Percentiles rank a stretch among this genome's conserved stretches.
Evolutionary conservation across 1,284 basidiomycete species (phyloP).

Genomic region (Exobasidium cylindrosporum): DNA sequence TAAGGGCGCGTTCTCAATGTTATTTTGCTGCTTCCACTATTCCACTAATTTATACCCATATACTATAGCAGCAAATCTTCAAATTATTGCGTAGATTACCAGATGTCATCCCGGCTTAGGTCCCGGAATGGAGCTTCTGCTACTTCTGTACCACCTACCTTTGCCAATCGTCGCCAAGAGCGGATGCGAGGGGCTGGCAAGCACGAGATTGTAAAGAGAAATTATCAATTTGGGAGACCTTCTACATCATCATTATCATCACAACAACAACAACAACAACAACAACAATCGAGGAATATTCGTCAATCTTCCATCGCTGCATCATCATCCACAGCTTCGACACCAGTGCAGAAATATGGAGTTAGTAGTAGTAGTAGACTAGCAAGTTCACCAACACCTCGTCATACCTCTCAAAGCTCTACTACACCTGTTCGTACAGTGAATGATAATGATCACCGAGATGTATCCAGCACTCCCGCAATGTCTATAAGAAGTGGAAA

Average conservation of each 20-base stretch:
- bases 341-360: neutral
- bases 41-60: too few species aligned
- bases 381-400: neutral
- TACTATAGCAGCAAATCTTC: too few species aligned
- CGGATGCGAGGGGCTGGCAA: constrained; percentile 3
- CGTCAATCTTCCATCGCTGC: too few species aligned
- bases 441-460: neutral
- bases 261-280: too few species aligned
- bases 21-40: too few species aligned
- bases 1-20: too few species aligned
- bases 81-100: too few species aligned
- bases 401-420: neutral
- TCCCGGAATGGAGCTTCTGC: too few species aligned
- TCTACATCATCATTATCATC: neutral
- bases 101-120: too few species aligned
- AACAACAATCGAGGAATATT: too few species aligned
- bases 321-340: neutral
- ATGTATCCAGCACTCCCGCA: neutral
- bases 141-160: too few species aligned
- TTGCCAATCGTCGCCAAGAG: neutral
- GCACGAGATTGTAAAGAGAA: neutral
- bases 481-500: neutral
- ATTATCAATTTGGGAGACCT: neutral
- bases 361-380: neutral
- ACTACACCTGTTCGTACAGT: neutral